Conservation (phyloP, 169 alveolate species). For the Plasmodium inui region DNA sequence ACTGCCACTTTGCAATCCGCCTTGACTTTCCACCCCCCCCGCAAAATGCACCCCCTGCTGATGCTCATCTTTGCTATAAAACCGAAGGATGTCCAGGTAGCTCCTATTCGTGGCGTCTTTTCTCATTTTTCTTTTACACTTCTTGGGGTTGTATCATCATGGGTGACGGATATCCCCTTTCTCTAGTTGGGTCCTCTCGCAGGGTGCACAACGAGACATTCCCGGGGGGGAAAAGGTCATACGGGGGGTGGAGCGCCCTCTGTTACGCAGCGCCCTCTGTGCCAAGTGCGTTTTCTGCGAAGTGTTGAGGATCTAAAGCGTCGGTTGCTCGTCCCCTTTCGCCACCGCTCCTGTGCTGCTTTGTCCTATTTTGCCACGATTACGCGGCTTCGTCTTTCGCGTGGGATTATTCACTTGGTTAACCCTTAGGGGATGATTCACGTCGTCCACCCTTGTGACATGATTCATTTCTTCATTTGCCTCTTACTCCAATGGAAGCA, state of each 20-base stretch:
- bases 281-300: no score
- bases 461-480: not conserved
- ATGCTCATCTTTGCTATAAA: conserved; percentile 38
- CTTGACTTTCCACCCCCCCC: not conserved
- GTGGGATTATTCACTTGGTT: not conserved
- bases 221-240: no score
- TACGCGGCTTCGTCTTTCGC: not conserved
- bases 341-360: no score
- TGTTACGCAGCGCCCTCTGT: no score
- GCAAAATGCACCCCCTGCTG: not conserved
- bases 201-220: no score
- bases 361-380: no score
- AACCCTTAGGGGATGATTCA: not conserved
- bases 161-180: not conserved
- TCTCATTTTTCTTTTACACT: conserved; percentile 10
- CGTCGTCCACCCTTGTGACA: not conserved
- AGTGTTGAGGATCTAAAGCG: no score
- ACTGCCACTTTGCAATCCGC: not conserved
- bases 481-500: not conserved
- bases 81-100: conserved; percentile 40
- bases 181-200: not conserved
- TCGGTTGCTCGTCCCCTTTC: no score
- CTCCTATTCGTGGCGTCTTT: conserved; percentile 1
- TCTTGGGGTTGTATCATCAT: not conserved
- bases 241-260: no score